Evolutionary conservation across 192 early-diverging fungal species (phyloP), one percentile per base, ranked within the genome.

Genomic region (Kappamyces sp.): DNA sequence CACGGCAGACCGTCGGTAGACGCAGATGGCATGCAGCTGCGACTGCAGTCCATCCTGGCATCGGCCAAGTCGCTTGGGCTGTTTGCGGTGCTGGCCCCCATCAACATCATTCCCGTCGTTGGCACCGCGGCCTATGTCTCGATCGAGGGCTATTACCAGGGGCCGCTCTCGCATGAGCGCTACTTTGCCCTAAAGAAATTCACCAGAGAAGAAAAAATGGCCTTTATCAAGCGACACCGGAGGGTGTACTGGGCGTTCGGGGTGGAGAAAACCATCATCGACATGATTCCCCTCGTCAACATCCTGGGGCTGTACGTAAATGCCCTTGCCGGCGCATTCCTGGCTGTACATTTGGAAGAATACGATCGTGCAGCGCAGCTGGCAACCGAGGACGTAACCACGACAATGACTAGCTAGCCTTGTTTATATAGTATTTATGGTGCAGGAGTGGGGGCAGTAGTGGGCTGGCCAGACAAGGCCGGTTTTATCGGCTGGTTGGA

Each of bases 251-350:
- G 9, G n/a, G 9, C 44, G 9, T 46, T 46, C n/a, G 44, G 44
- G n/a, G n/a, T 46, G 9, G n/a, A 10, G 44, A 46, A 46, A 46
- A 46, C 44, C n/a, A 9, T 46, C n/a, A 10, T 46, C 9, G 44
- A 46, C 9, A 46, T 46, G 44, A 46, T 46, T 46, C 44, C 44
- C 9, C 9, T 46, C 9, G 44, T 46, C 9, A 46, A 46, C n/a
- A 10, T 46, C n/a, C 44, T 46, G n/a, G 44, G 44, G 9, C 44
- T 46, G n/a, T 46, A 46, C n/a, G 44, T 46, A 46, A 46, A n/a
- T 46, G 44, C 44, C 44, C 9, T 46, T 46, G 44, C 44, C n/a
- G 44, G 9, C 9, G 44, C 44, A 9, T n/a, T 46, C 44, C n/a
- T 46, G 9, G 44, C 44, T 46, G 44, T n/a, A 10, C 9, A 46